phyloP scores from a whole-genome alignment of 495 filamentous ascomycete genomes.

The Filosporella fistucella region DNA sequence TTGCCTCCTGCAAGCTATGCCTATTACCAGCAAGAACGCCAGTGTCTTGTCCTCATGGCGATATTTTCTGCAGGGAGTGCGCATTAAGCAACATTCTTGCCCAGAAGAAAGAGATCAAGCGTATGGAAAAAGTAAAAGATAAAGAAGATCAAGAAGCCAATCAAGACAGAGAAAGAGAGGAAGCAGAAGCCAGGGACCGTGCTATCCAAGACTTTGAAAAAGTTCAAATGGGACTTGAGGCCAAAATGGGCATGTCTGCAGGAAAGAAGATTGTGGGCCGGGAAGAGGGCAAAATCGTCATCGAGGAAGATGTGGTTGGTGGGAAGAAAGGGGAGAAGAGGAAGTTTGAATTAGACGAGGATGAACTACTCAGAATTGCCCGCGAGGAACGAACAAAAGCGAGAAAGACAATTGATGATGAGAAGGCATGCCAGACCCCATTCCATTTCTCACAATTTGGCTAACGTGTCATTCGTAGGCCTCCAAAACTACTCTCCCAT shows the following conservation, averaged over 20 bases:
- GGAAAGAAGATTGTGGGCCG: conserved; percentile 33
- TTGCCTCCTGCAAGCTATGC: conserved; percentile 86
- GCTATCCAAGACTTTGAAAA: conserved; percentile 60
- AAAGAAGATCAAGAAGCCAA: conserved; percentile 46
- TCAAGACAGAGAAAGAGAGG: conserved; percentile 45
- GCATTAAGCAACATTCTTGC: conserved; percentile 85
- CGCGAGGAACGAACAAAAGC: conserved; percentile 65
- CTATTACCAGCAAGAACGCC: conserved; percentile 79
- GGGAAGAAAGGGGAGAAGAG: conserved; percentile 55
- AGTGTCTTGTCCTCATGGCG: conserved; percentile 69
- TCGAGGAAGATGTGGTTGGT: conserved; percentile 40
- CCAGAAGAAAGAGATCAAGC: conserved; percentile 90
- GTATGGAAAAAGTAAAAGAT: conserved; percentile 65
- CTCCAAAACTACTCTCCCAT: conserved; percentile 70
- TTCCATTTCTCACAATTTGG: conserved; percentile 10
- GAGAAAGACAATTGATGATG: conserved; percentile 61
- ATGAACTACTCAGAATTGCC: conserved; percentile 69
- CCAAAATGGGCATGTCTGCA: conserved; percentile 32
- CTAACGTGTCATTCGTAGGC: conserved; percentile 31
- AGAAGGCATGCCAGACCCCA: conserved; percentile 52
- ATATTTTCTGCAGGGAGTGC: conserved; percentile 97
- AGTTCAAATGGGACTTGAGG: conserved; percentile 65
- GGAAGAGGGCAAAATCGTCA: conserved; percentile 35
- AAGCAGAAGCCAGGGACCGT: conserved; percentile 55
- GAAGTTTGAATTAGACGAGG: conserved; percentile 80